phyloP scores from a whole-genome alignment of 805 yeast species.

The Ascoidea tarda region DNA sequence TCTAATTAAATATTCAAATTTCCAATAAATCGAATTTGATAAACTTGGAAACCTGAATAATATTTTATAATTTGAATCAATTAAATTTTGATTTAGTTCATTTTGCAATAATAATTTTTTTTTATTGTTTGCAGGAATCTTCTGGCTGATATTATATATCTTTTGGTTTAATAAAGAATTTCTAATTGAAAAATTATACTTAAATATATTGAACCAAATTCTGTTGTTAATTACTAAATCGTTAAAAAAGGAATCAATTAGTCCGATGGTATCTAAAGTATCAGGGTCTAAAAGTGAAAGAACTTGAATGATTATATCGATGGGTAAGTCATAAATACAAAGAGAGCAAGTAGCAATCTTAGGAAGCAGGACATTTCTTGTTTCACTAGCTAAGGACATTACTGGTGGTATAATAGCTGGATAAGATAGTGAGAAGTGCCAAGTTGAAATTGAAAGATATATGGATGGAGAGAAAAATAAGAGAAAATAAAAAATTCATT shows the following conservation, averaged over 20 bases:
- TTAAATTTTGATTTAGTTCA: neutral
- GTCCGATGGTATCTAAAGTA: conserved; percentile 4
- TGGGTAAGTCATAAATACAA: conserved; percentile 2
- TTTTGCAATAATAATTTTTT: neutral
- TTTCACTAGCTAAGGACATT: too few relatives aligned
- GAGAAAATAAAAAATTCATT: too few relatives aligned
- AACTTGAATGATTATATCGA: conserved; percentile 5
- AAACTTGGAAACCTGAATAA: conserved; percentile 5
- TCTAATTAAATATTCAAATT: conserved; percentile 4
- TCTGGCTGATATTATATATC: neutral
- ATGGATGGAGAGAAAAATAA: too few relatives aligned
- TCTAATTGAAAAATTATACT: neutral
- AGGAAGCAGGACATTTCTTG: too few relatives aligned
- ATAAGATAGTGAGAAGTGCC: too few relatives aligned
- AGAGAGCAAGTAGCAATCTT: too few relatives aligned
- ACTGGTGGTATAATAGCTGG: too few relatives aligned
- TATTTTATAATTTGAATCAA: neutral
- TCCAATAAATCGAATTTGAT: conserved; percentile 5
- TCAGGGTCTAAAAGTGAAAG: conserved; percentile 7
- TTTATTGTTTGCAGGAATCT: neutral
- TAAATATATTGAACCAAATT: conserved; percentile 7
- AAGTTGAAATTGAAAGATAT: too few relatives aligned
- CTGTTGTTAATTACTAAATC: conserved; percentile 5
- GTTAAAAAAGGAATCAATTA: conserved; percentile 3
- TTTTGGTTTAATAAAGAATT: conserved; percentile 5